Percentiles rank a stretch among this genome's conserved stretches.
phyloP scores from a whole-genome alignment of 257 asterid species.

The Nicotiana paniculata region DNA sequence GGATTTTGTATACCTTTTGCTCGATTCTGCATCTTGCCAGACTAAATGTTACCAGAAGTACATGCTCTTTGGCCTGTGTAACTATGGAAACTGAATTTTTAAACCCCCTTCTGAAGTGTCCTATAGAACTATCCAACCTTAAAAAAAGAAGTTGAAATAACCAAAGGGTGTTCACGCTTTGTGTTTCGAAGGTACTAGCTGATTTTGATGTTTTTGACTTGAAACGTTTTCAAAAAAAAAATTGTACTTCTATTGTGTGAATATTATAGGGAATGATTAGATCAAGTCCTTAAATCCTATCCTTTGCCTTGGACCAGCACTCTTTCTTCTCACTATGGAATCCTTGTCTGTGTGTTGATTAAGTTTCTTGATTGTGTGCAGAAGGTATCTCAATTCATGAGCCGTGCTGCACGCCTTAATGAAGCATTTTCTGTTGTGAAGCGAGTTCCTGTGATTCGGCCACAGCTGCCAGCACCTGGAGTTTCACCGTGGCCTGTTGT shows the following conservation, averaged over 20 bases:
- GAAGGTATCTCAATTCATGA: conserved; percentile 87
- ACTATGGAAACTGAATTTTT: no score
- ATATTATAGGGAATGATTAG: neutral
- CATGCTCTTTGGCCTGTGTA: neutral
- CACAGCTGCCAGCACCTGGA: conserved; percentile 63
- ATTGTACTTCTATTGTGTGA: neutral
- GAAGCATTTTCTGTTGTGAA: conserved; percentile 91
- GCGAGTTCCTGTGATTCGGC: conserved; percentile 77
- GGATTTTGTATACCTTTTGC: neutral
- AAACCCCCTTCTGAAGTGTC: neutral
- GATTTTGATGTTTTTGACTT: neutral
- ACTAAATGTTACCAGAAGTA: neutral
- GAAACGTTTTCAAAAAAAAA: neutral
- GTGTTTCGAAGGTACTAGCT: neutral
- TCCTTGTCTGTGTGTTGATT: neutral
- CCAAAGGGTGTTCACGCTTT: neutral
- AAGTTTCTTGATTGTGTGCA: conserved; percentile 30
- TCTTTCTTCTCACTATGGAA: neutral
- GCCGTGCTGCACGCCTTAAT: conserved; percentile 84
- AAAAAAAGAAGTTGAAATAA: neutral
- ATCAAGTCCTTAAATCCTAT: neutral
- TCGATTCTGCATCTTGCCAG: neutral
- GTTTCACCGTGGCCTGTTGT: conserved; percentile 56
- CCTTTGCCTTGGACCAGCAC: neutral
- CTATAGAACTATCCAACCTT: neutral